Evolutionary conservation across 345 rosid genomes (phyloP).

Genomic region (Eucalyptus microcorys): DNA sequence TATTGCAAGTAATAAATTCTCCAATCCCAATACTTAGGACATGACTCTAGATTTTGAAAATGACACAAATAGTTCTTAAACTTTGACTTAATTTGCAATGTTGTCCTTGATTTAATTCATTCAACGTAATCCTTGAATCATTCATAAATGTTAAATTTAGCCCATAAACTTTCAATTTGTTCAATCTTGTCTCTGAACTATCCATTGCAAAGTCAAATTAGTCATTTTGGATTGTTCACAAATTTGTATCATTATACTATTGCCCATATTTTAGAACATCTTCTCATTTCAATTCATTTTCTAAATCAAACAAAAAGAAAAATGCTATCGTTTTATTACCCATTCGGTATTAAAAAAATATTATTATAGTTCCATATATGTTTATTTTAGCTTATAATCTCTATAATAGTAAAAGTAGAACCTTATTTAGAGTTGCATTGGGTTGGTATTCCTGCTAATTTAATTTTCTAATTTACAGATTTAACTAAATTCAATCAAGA

Average conservation of each 20-base stretch:
- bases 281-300: background rate
- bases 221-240: background rate
- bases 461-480: background rate
- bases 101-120: background rate
- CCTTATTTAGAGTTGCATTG: background rate
- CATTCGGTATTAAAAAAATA: background rate
- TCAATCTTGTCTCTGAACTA: background rate
- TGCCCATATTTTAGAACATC: background rate
- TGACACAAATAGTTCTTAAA: background rate
- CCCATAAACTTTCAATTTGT: background rate
- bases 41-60: background rate
- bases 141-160: background rate
- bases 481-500: background rate
- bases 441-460: background rate
- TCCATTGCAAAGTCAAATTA: background rate
- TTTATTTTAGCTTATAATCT: background rate
- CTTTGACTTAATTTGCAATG: background rate
- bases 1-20: background rate
- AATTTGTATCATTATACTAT: background rate
- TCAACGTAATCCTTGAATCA: background rate
- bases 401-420: background rate
- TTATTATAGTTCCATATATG: background rate
- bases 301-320: background rate
- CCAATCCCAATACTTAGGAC: background rate
- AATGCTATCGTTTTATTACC: background rate